Percentiles rank a stretch among this genome's conserved stretches.
These are phyloP conservation scores for Biancaea sappan DNA, from an alignment of 306 rosid genomes.

Conservation along the genomic window DNA sequence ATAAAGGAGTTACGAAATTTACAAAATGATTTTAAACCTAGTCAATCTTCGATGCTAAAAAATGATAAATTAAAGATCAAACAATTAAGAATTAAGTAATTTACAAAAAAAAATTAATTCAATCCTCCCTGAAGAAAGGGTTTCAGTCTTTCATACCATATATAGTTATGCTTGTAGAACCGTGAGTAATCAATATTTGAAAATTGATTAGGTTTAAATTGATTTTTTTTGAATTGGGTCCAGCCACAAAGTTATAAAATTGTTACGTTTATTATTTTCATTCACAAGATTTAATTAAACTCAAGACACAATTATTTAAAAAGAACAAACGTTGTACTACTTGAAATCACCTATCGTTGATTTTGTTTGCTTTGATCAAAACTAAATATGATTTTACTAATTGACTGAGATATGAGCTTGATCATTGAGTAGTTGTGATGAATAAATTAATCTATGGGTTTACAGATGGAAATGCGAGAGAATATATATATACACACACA, in stretches of 20 bases:
- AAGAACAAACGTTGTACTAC: too few species aligned
- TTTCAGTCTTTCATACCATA: too few species aligned
- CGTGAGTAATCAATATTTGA: too few species aligned
- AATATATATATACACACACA: too few species aligned
- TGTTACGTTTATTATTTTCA: too few species aligned
- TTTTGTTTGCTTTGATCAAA: not conserved
- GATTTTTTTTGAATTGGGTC: too few species aligned
- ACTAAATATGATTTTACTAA: not conserved
- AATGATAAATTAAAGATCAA: not conserved
- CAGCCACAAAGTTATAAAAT: too few species aligned
- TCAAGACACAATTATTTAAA: too few species aligned
- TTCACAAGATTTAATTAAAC: too few species aligned
- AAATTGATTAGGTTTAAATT: too few species aligned
- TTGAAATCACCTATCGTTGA: too few species aligned
- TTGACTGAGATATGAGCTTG: constrained; percentile 12
- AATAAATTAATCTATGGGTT: not conserved
- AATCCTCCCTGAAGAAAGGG: not conserved
- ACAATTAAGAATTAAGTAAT: not conserved
- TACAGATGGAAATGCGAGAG: not conserved
- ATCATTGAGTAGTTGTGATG: not conserved
- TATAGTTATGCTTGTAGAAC: not conserved
- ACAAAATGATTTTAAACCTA: not conserved
- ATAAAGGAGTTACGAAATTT: not conserved
- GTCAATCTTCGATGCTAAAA: not conserved
- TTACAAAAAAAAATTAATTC: too few species aligned